phyloP scores from a whole-genome alignment of 768 basidiomycete genomes.

The Cyclocybe aegerita region DNA sequence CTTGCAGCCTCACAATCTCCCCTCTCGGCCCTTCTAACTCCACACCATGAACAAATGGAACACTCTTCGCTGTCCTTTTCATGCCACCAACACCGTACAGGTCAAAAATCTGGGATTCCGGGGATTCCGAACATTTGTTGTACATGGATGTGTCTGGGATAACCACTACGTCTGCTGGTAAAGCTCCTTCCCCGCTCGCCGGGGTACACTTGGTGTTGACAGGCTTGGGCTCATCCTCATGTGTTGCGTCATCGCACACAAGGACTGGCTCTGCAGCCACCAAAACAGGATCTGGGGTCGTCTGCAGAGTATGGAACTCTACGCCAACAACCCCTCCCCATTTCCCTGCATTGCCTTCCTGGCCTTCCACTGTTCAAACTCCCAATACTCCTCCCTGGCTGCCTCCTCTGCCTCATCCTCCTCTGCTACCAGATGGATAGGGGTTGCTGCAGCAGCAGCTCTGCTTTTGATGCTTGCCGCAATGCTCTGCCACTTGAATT shows the following conservation, averaged over 20 bases:
- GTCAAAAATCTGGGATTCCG: conserved; percentile 2
- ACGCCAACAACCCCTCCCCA: conserved; percentile 20
- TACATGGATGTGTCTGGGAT: too few relatives aligned
- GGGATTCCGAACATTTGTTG: too few relatives aligned
- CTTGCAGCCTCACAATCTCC: conserved; percentile 13
- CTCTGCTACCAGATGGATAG: conserved; percentile 1
- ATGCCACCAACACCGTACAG: conserved; percentile 6
- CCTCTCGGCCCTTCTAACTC: conserved; percentile 12
- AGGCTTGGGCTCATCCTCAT: too few relatives aligned
- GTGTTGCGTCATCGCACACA: too few relatives aligned
- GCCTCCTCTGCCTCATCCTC: background rate
- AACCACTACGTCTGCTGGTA: too few relatives aligned
- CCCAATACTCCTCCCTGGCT: too few relatives aligned
- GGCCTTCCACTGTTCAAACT: background rate
- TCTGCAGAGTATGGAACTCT: conserved; percentile 6
- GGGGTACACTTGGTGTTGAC: too few relatives aligned
- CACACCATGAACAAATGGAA: conserved; percentile 21
- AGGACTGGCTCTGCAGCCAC: too few relatives aligned
- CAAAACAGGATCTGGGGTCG: too few relatives aligned
- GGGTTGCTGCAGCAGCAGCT: background rate
- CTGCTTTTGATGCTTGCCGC: conserved; percentile 6
- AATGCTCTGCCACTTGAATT: conserved; percentile 18
- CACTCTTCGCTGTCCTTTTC: background rate
- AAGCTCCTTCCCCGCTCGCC: too few relatives aligned
- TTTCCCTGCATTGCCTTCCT: conserved; percentile 15